phyloP scores from a whole-genome alignment of 257 asterid species.

The Nicotiana knightiana region DNA sequence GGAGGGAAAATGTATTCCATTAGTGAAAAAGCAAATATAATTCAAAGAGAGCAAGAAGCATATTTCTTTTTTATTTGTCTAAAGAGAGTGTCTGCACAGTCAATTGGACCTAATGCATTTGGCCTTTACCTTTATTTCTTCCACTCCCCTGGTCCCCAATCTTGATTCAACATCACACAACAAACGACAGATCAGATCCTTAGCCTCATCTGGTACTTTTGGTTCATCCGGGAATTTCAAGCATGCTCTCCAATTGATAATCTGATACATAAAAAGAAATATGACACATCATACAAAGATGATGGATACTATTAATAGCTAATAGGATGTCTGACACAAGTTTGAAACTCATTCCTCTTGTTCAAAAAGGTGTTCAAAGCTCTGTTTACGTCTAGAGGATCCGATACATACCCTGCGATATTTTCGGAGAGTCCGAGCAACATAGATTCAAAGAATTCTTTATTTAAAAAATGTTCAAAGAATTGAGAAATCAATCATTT shows the following conservation, averaged over 20 bases:
- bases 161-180: conserved; percentile 89
- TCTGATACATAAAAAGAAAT: conserved; percentile 32
- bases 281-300: neutral
- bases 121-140: conserved; percentile 76
- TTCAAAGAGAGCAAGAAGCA: neutral
- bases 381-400: no score
- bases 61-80: neutral
- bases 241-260: conserved; percentile 85
- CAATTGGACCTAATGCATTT: neutral
- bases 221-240: conserved; percentile 94
- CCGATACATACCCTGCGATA: no score
- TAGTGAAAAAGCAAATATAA: neutral
- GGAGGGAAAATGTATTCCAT: neutral
- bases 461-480: neutral
- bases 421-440: no score
- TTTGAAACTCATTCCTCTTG: neutral
- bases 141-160: conserved; percentile 87
- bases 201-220: conserved; percentile 74
- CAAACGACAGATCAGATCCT: conserved; percentile 79
- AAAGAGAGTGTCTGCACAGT: neutral
- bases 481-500: neutral
- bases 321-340: neutral
- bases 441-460: no score
- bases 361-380: neutral
- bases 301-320: neutral